These are phyloP conservation scores for Hyparrhenia diplandra DNA, from an alignment of 176 grass and related monocot genomes.

Conservation along the genomic window DNA sequence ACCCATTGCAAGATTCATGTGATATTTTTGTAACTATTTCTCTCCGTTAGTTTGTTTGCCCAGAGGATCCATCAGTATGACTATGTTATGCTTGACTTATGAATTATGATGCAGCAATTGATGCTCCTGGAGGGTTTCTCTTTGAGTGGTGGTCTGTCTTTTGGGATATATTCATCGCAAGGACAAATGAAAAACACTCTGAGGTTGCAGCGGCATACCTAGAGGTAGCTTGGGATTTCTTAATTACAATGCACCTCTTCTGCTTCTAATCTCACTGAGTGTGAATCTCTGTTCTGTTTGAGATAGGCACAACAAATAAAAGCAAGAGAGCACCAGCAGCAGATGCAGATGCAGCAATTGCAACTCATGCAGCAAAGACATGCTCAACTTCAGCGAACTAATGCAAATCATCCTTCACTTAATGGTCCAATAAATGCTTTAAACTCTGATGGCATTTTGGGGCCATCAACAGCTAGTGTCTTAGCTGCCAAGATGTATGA, in stretches of 20 bases:
- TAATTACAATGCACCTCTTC: background rate
- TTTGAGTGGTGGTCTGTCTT: conserved; percentile 99
- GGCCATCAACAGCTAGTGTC: conserved; percentile 79
- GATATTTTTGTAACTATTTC: background rate
- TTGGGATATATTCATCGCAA: conserved; percentile 99
- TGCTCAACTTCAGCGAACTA: conserved; percentile 78
- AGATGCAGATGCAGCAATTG: conserved; percentile 92
- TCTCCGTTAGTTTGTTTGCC: background rate
- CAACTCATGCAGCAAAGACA: conserved; percentile 92
- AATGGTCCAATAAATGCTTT: conserved; percentile 63
- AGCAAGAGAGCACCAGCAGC: conserved; percentile 91
- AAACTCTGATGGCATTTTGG: conserved; percentile 80
- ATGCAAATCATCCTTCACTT: conserved; percentile 60
- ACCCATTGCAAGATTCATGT: background rate
- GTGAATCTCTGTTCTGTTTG: background rate
- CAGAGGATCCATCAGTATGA: background rate
- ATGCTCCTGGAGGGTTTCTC: conserved; percentile 98
- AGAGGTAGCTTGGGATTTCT: conserved; percentile 46
- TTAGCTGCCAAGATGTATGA: conserved; percentile 98
- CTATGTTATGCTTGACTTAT: background rate
- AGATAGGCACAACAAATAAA: conserved; percentile 81
- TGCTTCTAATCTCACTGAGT: background rate
- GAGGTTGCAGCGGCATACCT: conserved; percentile 92
- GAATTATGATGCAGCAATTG: conserved; percentile 62
- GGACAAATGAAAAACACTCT: conserved; percentile 97